Base-by-base conservation (phyloP, 2,329 filamentous ascomycete genomes). In the Colletotrichum cuscutae region DNA sequence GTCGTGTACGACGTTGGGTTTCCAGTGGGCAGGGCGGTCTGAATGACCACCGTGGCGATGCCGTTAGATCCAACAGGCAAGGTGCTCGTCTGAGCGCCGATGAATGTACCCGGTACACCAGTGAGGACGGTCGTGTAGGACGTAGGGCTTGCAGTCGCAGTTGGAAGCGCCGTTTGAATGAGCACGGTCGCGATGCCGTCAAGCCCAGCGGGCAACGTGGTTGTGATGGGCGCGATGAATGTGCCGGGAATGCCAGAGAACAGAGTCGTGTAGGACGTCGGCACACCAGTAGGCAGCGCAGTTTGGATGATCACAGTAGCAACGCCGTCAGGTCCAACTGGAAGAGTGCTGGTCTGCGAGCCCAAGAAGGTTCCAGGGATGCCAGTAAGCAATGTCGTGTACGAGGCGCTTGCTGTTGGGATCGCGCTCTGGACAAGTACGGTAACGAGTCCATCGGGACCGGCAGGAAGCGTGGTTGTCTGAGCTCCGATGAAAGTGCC, bases 121-220 rank as follows among this genome's bases (percentile, higher is more conserved):
- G 63, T 60, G 24, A 66, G 11, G 1, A 66, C 19, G 1, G 68
- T 70, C 6, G 62, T 66, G 9, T 42, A 68, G 2, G 56, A 30
- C 4, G 46, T 61, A 2, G 60, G 26, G 19, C 37, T 7, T 15
- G 7, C 22, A 7, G 37, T 42, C 37, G 37, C 30, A 5, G 32
- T 66, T 12, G 68, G 64, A 6, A 67, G 24, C 22, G 68, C 68
- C 7, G 63, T 71, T 24, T 71, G 68, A 4, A 71, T 22, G 7
- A 71, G 15, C 7, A 71, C 64, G 1, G 68, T 71, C 7, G 35
- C 64, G 5, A 71, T 19, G 1, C 68, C 68, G 4, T 71, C 42
- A n/a, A n/a, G 12, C 7, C 68, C 68, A 6, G n/a, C 49, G 4
- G 68, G 64, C 5, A 71, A 35, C 3, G 68, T 71, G 6, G 32